Base-by-base conservation (phyloP, 352 stramenopile species). In the Pythium aristosporum region DNA sequence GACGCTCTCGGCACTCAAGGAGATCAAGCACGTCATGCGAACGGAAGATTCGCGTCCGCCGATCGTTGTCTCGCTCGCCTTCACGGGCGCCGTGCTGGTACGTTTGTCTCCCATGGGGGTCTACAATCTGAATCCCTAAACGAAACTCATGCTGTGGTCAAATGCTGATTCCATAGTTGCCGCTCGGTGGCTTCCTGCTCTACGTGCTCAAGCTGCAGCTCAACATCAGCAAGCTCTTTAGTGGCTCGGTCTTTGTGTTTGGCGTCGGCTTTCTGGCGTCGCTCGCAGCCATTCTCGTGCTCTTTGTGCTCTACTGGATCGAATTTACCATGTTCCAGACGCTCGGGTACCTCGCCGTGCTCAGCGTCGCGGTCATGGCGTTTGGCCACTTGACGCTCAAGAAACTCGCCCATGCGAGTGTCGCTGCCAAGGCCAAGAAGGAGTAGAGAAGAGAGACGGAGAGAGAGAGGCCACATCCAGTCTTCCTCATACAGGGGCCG, bases 21-120 rank as follows among this genome's bases (percentile, higher is more conserved):
- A 96, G 67, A 97, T 96, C 62, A 69, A 81, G 65, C 89, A 97
- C 76, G 74, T 94, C 37, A 96, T 96, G 87, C 85, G 87, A 46
- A 52, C 76, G 34, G 73, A 93, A 48, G 86, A 94, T 63, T 57
- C 75, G 52, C 81, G 87, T 25, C 86, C 87, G 30, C 80, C 79
- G 30, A 53, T 91, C 32, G 42, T 56, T 9, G 79, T 95, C 48
- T 95, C 86, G 23, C 68, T 91, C 52, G 76, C 77, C 23, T 95
- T 93, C 69, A 75, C 80, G 49, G 74, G 60, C 21, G 78, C 80
- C 12, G 86, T 93, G 21, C 60, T 91, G 61, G 74, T 77, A 69
- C 55, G 53, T 61, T 39, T 39, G 34, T 39, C 34, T 7, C 34
- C 34, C 34, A 39, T 13, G 8, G 25, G 25, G 25, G 25, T 30